Conservation (phyloP, 1,139 yeast genomes). For the Taphrina sp. region DNA sequence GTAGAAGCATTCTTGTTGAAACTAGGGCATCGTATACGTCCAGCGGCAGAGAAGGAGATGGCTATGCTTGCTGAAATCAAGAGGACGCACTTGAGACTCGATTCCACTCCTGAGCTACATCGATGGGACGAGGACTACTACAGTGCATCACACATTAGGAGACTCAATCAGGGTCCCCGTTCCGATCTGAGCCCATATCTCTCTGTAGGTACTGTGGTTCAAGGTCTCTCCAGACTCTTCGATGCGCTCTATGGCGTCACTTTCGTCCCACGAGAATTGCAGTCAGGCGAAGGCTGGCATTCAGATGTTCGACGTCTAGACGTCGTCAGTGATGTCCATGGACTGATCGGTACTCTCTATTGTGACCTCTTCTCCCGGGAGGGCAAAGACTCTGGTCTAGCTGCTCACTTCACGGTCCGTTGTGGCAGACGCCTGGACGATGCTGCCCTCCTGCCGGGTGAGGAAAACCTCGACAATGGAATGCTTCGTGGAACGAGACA, state of each 20-base stretch:
- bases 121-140: slow-evolving; percentile 94
- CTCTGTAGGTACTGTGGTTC: slow-evolving; percentile 81
- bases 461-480: slow-evolving; percentile 33
- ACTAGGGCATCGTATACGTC: slow-evolving; percentile 54
- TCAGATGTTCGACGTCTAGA: slow-evolving; percentile 79
- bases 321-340: slow-evolving; percentile 62
- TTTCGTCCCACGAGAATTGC: slow-evolving; percentile 63
- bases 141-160: slow-evolving; percentile 47
- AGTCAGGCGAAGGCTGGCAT: slow-evolving; percentile 84
- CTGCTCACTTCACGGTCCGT: slow-evolving; percentile 96
- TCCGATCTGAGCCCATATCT: slow-evolving; percentile 50
- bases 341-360: slow-evolving; percentile 62
- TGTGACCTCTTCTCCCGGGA: slow-evolving; percentile 64
- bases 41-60: slow-evolving; percentile 63
- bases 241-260: slow-evolving; percentile 70
- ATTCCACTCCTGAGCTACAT: slow-evolving; percentile 46
- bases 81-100: slow-evolving; percentile 42
- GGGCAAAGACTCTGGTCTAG: slow-evolving; percentile 59
- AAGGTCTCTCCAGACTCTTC: slow-evolving; percentile 75
- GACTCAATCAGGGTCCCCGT: slow-evolving; percentile 38
- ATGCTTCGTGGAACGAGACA: slow-evolving; percentile 33
- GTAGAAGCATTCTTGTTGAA: slow-evolving; percentile 67
- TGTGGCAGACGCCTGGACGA: slow-evolving; percentile 72
- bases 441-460: slow-evolving; percentile 37
- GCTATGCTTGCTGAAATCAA: slow-evolving; percentile 49